phyloP scores from a whole-genome alignment of 2,329 filamentous ascomycete species.

The Colletotrichum tropicale region DNA sequence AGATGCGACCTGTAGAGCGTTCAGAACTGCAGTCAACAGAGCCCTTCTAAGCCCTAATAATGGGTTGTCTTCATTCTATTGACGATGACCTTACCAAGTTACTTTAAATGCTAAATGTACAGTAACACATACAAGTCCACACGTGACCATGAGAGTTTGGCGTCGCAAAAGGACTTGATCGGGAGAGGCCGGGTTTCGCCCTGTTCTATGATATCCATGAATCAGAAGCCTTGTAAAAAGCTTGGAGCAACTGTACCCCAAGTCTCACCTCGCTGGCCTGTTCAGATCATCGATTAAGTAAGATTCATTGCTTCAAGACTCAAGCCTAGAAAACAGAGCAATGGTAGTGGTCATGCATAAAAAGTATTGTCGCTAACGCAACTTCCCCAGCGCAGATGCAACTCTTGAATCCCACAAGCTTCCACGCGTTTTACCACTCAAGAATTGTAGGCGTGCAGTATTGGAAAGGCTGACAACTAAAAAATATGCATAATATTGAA shows the following conservation, averaged over 20 bases:
- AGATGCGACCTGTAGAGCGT: not conserved
- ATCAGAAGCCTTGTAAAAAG: not conserved
- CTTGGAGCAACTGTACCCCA: not conserved
- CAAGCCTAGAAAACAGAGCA: not conserved
- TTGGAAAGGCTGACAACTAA: not conserved
- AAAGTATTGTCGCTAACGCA: not conserved
- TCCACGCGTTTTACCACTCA: not conserved
- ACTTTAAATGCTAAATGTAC: not conserved
- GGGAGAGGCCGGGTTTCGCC: not conserved
- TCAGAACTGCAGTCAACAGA: not conserved
- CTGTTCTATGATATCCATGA: not conserved
- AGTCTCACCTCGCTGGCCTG: not conserved
- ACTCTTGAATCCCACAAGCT: accelerated
- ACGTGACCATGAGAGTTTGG: not conserved
- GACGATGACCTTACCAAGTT: not conserved
- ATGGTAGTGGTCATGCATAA: not conserved
- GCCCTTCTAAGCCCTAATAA: not conserved
- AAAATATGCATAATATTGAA: not conserved
- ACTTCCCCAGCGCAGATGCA: not conserved
- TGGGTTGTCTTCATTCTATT: not conserved
- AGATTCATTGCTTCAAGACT: not conserved
- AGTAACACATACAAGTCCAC: not conserved
- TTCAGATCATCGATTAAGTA: not conserved
- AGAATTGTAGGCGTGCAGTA: not conserved
- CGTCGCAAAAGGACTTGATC: not conserved